phyloP scores from a whole-genome alignment of 139 green algal genomes.

The Volvox reticuliferus region DNA sequence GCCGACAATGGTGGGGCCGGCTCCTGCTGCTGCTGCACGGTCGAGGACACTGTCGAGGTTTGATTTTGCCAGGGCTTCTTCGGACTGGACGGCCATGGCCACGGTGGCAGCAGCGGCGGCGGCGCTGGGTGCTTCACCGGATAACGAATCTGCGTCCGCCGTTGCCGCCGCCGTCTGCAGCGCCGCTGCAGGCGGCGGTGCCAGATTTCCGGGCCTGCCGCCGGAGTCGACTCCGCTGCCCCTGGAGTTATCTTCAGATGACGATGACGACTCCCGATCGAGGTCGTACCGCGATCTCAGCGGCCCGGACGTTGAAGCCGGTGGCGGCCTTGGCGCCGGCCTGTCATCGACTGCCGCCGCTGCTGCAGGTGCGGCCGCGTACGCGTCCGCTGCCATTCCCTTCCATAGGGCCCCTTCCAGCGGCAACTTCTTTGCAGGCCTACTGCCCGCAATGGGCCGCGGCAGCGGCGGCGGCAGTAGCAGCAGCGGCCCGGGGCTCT shows the following conservation, averaged over 20 bases:
- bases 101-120: neutral
- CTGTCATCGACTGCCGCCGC: too few species aligned
- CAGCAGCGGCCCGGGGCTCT: conserved; percentile 15
- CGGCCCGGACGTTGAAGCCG: neutral
- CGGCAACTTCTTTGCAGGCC: neutral
- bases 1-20: neutral
- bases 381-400: conserved; percentile 35
- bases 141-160: too few species aligned
- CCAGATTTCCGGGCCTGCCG: neutral
- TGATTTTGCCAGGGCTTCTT: neutral
- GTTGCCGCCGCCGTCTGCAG: neutral
- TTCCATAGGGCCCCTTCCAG: conserved; percentile 26
- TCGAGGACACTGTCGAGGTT: neutral
- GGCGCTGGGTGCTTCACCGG: neutral
- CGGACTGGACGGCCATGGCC: conserved; percentile 7
- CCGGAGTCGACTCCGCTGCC: neutral
- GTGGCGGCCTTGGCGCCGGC: neutral
- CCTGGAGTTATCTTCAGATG: conserved; percentile 6
- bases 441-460: neutral
- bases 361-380: neutral
- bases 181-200: neutral
- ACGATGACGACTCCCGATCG: neutral
- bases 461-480: neutral
- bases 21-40: neutral
- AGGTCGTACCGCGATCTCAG: conserved; percentile 15